A percentile compares a stretch with the other conserved stretches of the same genome.
Evolutionary conservation across 371 early-diverging fungal genomes (phyloP).

Genomic region (Mucor sp.): DNA sequence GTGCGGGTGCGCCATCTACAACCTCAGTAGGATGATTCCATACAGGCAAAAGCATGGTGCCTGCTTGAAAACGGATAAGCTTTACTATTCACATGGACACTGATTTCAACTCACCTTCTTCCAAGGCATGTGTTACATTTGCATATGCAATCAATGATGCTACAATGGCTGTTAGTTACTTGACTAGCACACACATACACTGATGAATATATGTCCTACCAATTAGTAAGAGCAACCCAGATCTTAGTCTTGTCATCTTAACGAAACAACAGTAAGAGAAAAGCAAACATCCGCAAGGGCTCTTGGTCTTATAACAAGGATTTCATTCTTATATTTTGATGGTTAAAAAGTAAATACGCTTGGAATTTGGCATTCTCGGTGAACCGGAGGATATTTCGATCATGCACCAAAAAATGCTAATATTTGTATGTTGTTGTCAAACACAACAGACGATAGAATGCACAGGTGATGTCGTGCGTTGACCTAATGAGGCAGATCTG

Average conservation of each 20-base stretch:
- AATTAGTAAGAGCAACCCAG: slow-evolving; percentile 5
- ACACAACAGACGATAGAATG: background rate
- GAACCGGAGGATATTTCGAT: slow-evolving; percentile 1
- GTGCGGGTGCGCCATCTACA: slow-evolving; percentile 29
- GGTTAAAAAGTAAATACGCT: slow-evolving; percentile 13
- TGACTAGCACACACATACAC: background rate
- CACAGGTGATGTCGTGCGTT: background rate
- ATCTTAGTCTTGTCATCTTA: slow-evolving; percentile 8
- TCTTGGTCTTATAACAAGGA: background rate
- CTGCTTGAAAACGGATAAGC: slow-evolving; percentile 7
- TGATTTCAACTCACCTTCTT: slow-evolving; percentile 5
- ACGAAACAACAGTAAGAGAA: background rate
- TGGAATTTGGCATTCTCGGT: background rate
- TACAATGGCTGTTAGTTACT: background rate
- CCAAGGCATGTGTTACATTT: slow-evolving; percentile 4
- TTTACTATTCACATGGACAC: background rate
- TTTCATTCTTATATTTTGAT: slow-evolving; percentile 4
- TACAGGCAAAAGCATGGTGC: slow-evolving; percentile 36
- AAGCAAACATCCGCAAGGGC: background rate
- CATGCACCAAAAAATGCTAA: background rate
- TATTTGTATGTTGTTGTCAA: background rate
- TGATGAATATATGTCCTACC: background rate
- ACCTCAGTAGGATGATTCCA: slow-evolving; percentile 48
- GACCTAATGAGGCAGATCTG: background rate
- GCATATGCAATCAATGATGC: slow-evolving; percentile 10